These are phyloP conservation scores for Chlorella sorokiniana DNA, from an alignment of 139 green algal species.

Conservation along the genomic window DNA sequence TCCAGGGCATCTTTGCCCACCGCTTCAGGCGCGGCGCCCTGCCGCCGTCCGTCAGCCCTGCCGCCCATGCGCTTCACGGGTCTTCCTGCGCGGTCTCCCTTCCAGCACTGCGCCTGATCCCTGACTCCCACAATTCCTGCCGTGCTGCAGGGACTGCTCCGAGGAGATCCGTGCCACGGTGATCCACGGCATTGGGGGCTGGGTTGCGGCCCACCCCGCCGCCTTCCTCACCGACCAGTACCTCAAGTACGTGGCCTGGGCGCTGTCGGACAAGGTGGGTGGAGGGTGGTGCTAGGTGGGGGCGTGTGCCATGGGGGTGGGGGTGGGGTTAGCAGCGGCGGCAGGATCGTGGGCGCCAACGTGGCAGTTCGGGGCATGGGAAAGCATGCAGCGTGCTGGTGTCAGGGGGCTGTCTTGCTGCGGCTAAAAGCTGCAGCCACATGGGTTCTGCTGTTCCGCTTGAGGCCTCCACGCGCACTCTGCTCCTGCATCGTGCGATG, in stretches of 20 bases:
- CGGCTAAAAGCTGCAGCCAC: too few relatives aligned
- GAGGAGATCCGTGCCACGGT: conserved; percentile 73
- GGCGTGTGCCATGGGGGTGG: not conserved
- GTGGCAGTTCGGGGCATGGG: not conserved
- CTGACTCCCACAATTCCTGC: not conserved
- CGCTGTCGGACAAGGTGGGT: conserved; percentile 82
- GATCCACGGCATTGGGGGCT: conserved; percentile 83
- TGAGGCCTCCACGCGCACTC: not conserved
- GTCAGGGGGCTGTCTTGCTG: too few relatives aligned
- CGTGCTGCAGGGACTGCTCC: conserved; percentile 68
- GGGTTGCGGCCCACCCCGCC: conserved; percentile 73
- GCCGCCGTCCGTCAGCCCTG: not conserved
- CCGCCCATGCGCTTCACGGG: too few relatives aligned
- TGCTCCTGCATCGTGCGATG: too few relatives aligned
- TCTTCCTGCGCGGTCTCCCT: not conserved
- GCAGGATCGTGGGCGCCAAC: not conserved
- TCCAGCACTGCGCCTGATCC: not conserved
- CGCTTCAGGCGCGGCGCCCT: conserved; percentile 53
- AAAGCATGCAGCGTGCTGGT: not conserved
- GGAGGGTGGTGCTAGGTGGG: not conserved
- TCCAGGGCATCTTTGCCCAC: conserved; percentile 62
- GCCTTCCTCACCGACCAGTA: conserved; percentile 85
- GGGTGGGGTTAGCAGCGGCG: not conserved
- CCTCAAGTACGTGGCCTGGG: conserved; percentile 98
- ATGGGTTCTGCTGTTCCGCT: too few relatives aligned